Evolutionary conservation across 1,284 basidiomycete species (phyloP), one percentile per base, ranked within the genome.

Genomic region (Marasmius sp.): DNA sequence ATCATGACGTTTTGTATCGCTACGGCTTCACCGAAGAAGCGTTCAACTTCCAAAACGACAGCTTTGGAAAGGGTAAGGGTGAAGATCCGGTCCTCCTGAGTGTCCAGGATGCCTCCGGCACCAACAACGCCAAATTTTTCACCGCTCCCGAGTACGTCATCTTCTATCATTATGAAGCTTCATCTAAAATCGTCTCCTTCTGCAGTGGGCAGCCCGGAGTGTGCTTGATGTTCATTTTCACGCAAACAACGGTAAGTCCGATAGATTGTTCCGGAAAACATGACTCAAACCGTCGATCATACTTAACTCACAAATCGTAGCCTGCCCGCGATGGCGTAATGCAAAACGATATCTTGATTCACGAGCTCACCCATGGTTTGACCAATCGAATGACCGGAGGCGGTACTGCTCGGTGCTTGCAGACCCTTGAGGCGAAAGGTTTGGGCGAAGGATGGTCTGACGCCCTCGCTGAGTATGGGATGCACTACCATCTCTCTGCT

Each of bases 381-480:
- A n/a, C n/a, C n/a, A n/a, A n/a, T n/a, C n/a, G n/a, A n/a, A n/a
- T n/a, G n/a, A n/a, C n/a, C n/a, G n/a, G n/a, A n/a, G n/a, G n/a
- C n/a, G n/a, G n/a, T n/a, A n/a, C n/a, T n/a, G n/a, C n/a, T n/a
- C n/a, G n/a, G n/a, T n/a, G n/a, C n/a, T n/a, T n/a, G n/a, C n/a
- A n/a, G n/a, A n/a, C n/a, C n/a, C n/a, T n/a, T n/a, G n/a, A n/a
- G n/a, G n/a, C n/a, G n/a, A n/a, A n/a, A n/a, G n/a, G n/a, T n/a
- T n/a, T n/a, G n/a, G n/a, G n/a, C n/a, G 84, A 85, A 72, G 83
- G 79, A 47, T 84, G 81, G 82, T 80, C 79, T n/a, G 83, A 85
- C 68, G 78, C 81, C 22, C 74, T 85, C 67, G 81, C 83, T 14
- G 76, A 80, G 81, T 81, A 65, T n/a, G 74, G 9, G 9, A 14